phyloP scores from a whole-genome alignment of 306 rosid genomes.

The Medicago ruthenica region DNA sequence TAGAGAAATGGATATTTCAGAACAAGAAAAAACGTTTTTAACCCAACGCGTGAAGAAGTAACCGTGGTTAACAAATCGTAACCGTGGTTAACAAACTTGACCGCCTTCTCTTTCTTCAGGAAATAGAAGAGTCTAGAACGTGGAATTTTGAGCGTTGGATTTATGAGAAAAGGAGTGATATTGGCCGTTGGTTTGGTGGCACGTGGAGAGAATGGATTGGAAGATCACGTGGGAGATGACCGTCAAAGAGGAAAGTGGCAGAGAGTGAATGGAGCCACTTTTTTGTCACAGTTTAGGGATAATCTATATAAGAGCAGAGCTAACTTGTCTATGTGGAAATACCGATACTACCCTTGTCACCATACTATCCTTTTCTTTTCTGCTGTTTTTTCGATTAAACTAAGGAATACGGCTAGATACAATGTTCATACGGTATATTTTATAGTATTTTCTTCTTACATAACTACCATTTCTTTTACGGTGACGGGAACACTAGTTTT shows the following conservation, averaged over 20 bases:
- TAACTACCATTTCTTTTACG: too few species aligned
- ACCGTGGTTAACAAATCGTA: constrained; percentile 51
- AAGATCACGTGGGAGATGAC: constrained; percentile 46
- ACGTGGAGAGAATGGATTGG: constrained; percentile 70
- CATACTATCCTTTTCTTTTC: neutral
- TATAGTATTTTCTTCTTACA: too few species aligned
- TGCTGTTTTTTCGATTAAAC: neutral
- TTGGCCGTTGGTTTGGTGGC: neutral
- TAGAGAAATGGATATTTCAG: neutral
- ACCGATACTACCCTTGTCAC: neutral
- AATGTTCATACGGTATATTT: neutral
- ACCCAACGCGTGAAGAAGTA: constrained; percentile 40
- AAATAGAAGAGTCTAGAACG: constrained; percentile 75
- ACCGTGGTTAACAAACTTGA: constrained; percentile 52
- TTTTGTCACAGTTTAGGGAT: too few species aligned
- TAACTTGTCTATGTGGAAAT: neutral
- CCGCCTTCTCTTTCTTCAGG: constrained; percentile 2
- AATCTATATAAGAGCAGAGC: neutral
- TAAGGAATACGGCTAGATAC: neutral
- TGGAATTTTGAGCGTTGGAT: constrained; percentile 46
- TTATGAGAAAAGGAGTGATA: constrained; percentile 7
- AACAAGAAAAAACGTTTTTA: constrained; percentile 38
- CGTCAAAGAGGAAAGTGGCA: constrained; percentile 21
- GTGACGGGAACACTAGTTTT: too few species aligned
- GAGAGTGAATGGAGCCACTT: constrained; percentile 31